A percentile compares a stretch with the other conserved stretches of the same genome.
These are phyloP conservation scores for Pyrenochaeta sp. DNA, from an alignment of 2,329 filamentous ascomycete species.

Conservation along the genomic window DNA sequence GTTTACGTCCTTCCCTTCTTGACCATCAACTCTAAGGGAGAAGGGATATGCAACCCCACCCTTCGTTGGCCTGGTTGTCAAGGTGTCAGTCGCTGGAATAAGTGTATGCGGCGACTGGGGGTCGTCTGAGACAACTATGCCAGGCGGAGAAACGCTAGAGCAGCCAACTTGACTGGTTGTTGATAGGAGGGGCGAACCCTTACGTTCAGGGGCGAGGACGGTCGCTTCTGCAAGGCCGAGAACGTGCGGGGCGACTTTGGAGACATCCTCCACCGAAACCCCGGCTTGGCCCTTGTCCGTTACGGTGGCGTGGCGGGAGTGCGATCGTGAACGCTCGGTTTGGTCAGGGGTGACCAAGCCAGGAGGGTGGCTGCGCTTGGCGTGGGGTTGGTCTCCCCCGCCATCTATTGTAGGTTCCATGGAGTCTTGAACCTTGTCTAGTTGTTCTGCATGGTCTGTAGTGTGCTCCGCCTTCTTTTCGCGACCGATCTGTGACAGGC, in stretches of 20 bases:
- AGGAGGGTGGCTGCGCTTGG: conserved; percentile 13
- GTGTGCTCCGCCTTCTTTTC: conserved; percentile 44
- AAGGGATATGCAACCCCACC: conserved; percentile 78
- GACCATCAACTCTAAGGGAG: conserved; percentile 64
- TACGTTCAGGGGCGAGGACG: conserved; percentile 37
- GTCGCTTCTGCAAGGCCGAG: conserved; percentile 40
- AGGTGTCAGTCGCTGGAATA: conserved; percentile 58
- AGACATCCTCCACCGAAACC: conserved; percentile 28
- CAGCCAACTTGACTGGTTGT: conserved; percentile 15
- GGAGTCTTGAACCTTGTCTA: conserved; percentile 35
- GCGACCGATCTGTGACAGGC: conserved; percentile 36
- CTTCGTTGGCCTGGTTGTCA: conserved; percentile 71
- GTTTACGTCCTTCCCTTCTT: conserved; percentile 59
- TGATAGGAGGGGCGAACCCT: conserved; percentile 30
- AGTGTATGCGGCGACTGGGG: conserved; percentile 47
- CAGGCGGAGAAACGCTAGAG: conserved; percentile 3
- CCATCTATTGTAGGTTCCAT: conserved; percentile 44
- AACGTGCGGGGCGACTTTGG: conserved; percentile 26
- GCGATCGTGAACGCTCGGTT: conserved; percentile 33
- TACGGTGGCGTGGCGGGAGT: conserved; percentile 40
- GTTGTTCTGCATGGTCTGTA: conserved; percentile 20
- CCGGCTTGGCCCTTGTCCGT: conserved; percentile 45
- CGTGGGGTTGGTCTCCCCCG: conserved; percentile 22
- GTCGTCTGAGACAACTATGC: conserved; percentile 31
- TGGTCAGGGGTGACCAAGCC: conserved; percentile 6